phyloP scores from a whole-genome alignment of 2,329 filamentous ascomycete genomes.

The Thermoascus crustaceus region DNA sequence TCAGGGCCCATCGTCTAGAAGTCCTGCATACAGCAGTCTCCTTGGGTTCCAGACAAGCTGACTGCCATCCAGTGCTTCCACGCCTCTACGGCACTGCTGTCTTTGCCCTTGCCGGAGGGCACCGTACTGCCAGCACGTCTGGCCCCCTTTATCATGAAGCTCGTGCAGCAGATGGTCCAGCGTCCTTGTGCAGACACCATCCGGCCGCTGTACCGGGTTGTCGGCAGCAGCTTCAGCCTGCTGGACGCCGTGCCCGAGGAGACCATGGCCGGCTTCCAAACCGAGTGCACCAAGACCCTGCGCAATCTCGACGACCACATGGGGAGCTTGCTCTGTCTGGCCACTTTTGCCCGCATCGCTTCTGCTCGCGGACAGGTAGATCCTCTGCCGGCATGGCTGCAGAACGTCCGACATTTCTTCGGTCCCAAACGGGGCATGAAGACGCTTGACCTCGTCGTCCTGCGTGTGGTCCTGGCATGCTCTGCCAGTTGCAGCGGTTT shows the following conservation, averaged over 20 bases:
- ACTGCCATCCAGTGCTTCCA: conserved; percentile 20
- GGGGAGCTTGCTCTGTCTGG: conserved; percentile 35
- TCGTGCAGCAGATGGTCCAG: conserved; percentile 21
- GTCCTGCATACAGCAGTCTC: background rate
- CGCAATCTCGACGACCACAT: conserved; percentile 32
- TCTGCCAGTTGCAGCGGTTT: conserved; percentile 27
- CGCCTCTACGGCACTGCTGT: conserved; percentile 27
- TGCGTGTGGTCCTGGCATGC: conserved; percentile 32
- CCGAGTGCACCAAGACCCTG: conserved; percentile 29
- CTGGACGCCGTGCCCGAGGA: conserved; percentile 24
- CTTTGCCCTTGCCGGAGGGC: conserved; percentile 21
- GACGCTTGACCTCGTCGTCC: conserved; percentile 33
- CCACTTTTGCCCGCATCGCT: conserved; percentile 29
- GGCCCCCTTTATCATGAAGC: conserved; percentile 23
- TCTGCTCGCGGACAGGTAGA: conserved; percentile 9
- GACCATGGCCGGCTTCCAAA: conserved; percentile 29
- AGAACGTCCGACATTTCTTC: conserved; percentile 32
- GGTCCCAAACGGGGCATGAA: conserved; percentile 31
- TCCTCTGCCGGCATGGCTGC: conserved; percentile 22
- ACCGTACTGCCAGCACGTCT: conserved; percentile 26
- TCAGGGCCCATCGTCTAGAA: background rate
- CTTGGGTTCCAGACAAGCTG: background rate
- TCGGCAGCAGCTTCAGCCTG: conserved; percentile 20
- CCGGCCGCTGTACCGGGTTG: conserved; percentile 25
- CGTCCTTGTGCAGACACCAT: conserved; percentile 26